Percentiles rank a stretch among this genome's conserved stretches.
Conservation (phyloP, 139 green algal species). For the Chlorella ohadii region DNA sequence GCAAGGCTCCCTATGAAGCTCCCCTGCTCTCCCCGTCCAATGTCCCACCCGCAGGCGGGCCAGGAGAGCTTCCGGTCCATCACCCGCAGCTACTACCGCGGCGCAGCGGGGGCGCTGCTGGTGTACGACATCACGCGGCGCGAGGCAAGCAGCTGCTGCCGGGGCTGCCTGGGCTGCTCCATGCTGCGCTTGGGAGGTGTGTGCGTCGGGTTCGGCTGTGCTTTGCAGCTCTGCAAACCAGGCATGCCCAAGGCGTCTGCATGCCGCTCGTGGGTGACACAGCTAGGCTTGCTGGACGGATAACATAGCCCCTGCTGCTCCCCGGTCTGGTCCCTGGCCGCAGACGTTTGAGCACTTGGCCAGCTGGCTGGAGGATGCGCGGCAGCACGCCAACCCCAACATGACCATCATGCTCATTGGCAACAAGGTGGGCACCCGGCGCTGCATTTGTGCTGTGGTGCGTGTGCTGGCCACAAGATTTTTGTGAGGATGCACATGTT, state of each 20-base stretch:
- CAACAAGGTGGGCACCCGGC: conserved; percentile 82
- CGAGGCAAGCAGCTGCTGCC: conserved; percentile 93
- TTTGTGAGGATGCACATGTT: too few relatives aligned
- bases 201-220: too few relatives aligned
- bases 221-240: too few relatives aligned
- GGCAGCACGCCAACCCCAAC: conserved; percentile 99
- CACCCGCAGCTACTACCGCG: conserved; percentile 98
- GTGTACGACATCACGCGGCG: conserved; percentile 99
- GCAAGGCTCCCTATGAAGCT: too few relatives aligned
- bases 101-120: conserved; percentile 97
- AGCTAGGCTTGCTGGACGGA: too few relatives aligned
- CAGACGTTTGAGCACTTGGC: conserved; percentile 86
- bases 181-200: too few relatives aligned
- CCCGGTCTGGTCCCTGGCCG: too few relatives aligned
- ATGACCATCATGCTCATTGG: conserved; percentile 99
- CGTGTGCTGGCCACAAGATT: too few relatives aligned
- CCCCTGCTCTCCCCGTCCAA: not conserved
- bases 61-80: conserved; percentile 99
- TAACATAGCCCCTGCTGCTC: conserved; percentile 44
- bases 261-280: too few relatives aligned
- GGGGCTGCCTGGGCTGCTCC: too few relatives aligned
- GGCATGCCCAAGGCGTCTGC: too few relatives aligned
- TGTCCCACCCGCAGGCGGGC: conserved; percentile 75
- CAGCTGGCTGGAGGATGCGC: conserved; percentile 98
- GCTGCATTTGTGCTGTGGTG: too few relatives aligned